These are phyloP conservation scores for Bondarzewia mesenterica DNA, from an alignment of 1,284 basidiomycete genomes.

Conservation along the genomic window DNA sequence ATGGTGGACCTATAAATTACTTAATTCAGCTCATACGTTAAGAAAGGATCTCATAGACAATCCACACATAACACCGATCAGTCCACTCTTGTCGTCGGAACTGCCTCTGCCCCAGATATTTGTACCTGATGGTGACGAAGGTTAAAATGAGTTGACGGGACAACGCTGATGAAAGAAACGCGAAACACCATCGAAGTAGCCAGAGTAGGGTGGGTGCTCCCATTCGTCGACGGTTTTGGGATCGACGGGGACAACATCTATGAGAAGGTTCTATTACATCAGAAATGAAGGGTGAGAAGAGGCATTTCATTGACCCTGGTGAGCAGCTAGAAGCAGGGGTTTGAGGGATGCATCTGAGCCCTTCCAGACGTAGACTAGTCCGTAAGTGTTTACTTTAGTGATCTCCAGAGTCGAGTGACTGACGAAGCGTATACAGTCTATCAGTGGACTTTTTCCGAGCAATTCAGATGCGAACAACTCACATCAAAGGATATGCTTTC, in stretches of 20 bases:
- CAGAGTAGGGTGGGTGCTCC: conserved; percentile 32
- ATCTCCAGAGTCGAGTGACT: conserved; percentile 45
- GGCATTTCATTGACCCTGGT: conserved; percentile 40
- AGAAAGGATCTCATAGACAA: neutral
- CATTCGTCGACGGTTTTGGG: conserved; percentile 43
- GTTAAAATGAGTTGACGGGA: neutral
- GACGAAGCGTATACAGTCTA: neutral
- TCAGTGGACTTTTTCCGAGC: neutral
- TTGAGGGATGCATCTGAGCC: conserved; percentile 50
- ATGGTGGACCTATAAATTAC: conserved; percentile 36
- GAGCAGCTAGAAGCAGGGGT: conserved; percentile 57
- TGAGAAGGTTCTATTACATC: neutral
- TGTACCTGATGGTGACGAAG: conserved; percentile 24
- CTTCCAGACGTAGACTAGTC: conserved; percentile 55
- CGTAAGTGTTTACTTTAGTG: conserved; percentile 57
- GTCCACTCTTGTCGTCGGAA: conserved; percentile 53
- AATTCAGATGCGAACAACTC: conserved; percentile 11
- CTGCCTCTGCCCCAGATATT: conserved; percentile 59
- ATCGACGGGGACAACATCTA: conserved; percentile 53
- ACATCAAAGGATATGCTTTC: conserved; percentile 33
- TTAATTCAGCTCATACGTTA: neutral
- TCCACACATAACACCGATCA: conserved; percentile 47
- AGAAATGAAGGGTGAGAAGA: neutral
- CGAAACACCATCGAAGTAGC: conserved; percentile 25
- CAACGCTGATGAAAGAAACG: neutral